These are phyloP conservation scores for Pseudozyma flocculosa DNA, from an alignment of 1,284 basidiomycete species.

Conservation along the genomic window DNA sequence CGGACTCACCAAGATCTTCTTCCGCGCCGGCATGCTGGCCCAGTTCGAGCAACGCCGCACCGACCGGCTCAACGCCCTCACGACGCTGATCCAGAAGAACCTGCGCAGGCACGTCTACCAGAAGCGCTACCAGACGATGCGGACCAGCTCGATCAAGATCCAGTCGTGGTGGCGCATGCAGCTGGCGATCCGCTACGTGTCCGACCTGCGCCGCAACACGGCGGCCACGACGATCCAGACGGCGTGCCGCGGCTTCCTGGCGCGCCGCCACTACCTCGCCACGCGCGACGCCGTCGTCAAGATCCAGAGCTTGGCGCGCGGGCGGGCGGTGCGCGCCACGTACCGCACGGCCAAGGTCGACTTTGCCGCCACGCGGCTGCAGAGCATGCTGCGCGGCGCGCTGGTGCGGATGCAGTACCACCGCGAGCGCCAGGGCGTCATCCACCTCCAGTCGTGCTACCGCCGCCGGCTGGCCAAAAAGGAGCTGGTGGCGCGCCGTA, in stretches of 20 bases:
- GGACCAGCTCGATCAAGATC: conserved; percentile 75
- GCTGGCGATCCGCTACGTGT: conserved; percentile 72
- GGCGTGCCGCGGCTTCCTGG: conserved; percentile 71
- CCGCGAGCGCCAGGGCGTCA: conserved; percentile 71
- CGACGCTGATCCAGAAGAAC: conserved; percentile 96
- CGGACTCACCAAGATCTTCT: conserved; percentile 97
- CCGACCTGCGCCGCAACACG: conserved; percentile 70
- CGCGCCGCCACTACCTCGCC: conserved; percentile 70
- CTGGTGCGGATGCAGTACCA: conserved; percentile 69
- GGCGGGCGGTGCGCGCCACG: conserved; percentile 70
- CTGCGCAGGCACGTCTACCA: conserved; percentile 81
- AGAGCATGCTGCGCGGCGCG: conserved; percentile 82
- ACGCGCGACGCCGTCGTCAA: conserved; percentile 69
- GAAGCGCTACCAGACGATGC: conserved; percentile 75
- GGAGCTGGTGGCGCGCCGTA: conserved; percentile 77
- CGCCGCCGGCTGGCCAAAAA: conserved; percentile 84
- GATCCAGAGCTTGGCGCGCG: conserved; percentile 82
- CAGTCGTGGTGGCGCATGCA: conserved; percentile 93
- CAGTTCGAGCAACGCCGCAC: conserved; percentile 87
- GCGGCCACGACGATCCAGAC: conserved; percentile 79
- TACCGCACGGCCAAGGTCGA: conserved; percentile 68
- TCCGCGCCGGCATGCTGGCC: conserved; percentile 98
- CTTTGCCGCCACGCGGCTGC: conserved; percentile 73
- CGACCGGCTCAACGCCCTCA: conserved; percentile 81
- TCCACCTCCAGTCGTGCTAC: conserved; percentile 87